Evolutionary conservation across 768 basidiomycete genomes (phyloP).

Genomic region (Naematelia encephala): DNA sequence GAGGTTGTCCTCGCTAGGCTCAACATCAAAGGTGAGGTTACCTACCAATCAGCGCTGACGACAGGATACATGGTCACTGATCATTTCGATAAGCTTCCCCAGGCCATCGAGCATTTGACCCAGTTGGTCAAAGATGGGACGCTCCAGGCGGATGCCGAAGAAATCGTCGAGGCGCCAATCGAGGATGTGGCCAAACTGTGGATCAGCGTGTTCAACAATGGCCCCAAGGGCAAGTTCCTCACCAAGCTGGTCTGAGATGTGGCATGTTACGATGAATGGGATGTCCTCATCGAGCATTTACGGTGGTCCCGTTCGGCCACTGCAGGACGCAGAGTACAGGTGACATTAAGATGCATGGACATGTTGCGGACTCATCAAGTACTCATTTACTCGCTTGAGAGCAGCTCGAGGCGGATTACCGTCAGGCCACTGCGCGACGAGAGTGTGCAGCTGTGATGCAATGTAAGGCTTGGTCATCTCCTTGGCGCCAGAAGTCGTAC

Average conservation of each 20-base stretch:
- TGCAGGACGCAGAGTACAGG: no score
- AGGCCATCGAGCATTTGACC: slow-evolving; percentile 25
- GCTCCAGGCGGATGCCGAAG: slow-evolving; percentile 29
- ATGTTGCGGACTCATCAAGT: slow-evolving; percentile 58
- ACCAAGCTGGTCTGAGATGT: slow-evolving; percentile 36
- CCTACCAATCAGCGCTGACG: not conserved
- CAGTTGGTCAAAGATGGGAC: slow-evolving; percentile 30
- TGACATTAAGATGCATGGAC: no score
- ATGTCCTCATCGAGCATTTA: no score
- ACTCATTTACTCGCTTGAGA: slow-evolving; percentile 74
- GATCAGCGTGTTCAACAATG: slow-evolving; percentile 30
- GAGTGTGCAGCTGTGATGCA: slow-evolving; percentile 75
- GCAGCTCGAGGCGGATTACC: slow-evolving; percentile 82
- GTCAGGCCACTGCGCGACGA: slow-evolving; percentile 68
- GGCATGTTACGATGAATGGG: no score
- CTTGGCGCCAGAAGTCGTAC: not conserved
- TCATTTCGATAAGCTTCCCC: slow-evolving; percentile 12
- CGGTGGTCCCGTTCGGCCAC: no score
- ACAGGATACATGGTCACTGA: slow-evolving; percentile 31
- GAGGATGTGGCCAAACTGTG: slow-evolving; percentile 40
- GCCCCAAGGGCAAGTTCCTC: slow-evolving; percentile 40
- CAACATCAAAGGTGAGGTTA: slow-evolving; percentile 35
- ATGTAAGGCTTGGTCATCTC: slow-evolving; percentile 61
- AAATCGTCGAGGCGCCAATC: slow-evolving; percentile 38
- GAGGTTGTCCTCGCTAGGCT: slow-evolving; percentile 36